Evolutionary conservation across 2,329 filamentous ascomycete genomes (phyloP).

Genomic region (Colletotrichum noveboracense): DNA sequence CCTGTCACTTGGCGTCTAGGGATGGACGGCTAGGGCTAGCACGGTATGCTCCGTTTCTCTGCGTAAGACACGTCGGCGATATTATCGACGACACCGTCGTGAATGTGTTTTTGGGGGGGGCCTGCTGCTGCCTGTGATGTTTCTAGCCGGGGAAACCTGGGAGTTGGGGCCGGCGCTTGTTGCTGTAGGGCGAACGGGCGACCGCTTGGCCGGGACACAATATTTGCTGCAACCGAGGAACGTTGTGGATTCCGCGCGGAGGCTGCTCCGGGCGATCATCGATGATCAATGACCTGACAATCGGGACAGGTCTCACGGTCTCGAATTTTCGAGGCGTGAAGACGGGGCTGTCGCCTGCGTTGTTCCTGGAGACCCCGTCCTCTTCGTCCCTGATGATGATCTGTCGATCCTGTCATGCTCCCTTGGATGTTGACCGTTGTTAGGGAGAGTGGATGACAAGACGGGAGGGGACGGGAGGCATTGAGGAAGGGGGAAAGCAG

Average conservation of each 20-base stretch:
- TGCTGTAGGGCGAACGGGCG: background rate
- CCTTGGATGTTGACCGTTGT: background rate
- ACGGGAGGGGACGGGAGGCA: background rate
- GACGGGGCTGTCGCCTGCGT: background rate
- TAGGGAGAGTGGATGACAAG: background rate
- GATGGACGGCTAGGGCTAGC: background rate
- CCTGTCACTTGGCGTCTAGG: conserved; percentile 1
- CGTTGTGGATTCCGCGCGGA: background rate
- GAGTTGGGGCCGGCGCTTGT: background rate
- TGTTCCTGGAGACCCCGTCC: background rate
- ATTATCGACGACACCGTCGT: background rate
- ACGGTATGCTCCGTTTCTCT: background rate
- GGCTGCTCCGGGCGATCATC: background rate
- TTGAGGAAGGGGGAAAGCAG: background rate
- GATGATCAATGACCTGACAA: background rate
- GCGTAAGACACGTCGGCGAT: background rate
- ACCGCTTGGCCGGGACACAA: background rate
- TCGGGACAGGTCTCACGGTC: background rate
- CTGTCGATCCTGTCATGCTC: background rate
- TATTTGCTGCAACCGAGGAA: background rate
- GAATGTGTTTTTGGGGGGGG: background rate
- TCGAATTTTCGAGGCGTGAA: background rate
- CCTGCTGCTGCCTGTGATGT: background rate
- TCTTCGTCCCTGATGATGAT: background rate
- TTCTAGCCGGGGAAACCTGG: background rate